Evolutionary conservation across 2,329 filamentous ascomycete species (phyloP), one percentile per base, ranked within the genome.

Genomic region (Aureobasidium sp.): DNA sequence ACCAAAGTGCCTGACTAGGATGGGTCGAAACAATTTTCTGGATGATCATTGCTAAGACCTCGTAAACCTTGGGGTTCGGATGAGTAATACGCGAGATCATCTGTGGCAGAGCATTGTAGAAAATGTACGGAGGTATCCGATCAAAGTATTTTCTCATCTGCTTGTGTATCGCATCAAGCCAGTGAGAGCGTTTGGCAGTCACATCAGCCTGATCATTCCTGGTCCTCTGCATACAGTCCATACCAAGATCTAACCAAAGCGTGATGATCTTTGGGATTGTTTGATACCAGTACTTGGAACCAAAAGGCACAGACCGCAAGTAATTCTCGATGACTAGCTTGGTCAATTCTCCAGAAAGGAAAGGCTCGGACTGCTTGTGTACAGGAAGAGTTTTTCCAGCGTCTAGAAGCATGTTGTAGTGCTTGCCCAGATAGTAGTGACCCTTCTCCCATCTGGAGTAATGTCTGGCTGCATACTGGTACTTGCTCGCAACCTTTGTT

Each of bases 21-120:
- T 97, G 89, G n/a, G 85, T 81, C 45, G 86, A 82, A 9, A 96
- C 87, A n/a, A 97, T 90, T 71, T 90, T 93, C 64, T 88, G 78
- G 61, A 99, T 91, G 67, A 97, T 93, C 37, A 82, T 82, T 59
- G 87, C 84, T 7, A 99, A 78, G 11, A 89, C 79, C 63, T 87
- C 84, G 75, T 90, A 95, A 1, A 96, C 91, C 1, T 86, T 84
- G 4, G 75, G 75, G 72, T 96, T 90, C 0, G 88, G 86, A 75
- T 99, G 94, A 49, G 89, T 90, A 69, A 99, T 97, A 36, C 94
- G 87, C n/a, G 93, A 94, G 62, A 99, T 89, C 65, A 99, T 88
- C 74, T 99, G 94, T 5, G 94, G 89, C 45, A 99, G 80, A 6
- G 93, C 85, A 1, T 87, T 89, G 71, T 91, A 93, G 73, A 91